Conservation (phyloP, 371 early-diverging fungal genomes). For the Coemansia sp. region DNA sequence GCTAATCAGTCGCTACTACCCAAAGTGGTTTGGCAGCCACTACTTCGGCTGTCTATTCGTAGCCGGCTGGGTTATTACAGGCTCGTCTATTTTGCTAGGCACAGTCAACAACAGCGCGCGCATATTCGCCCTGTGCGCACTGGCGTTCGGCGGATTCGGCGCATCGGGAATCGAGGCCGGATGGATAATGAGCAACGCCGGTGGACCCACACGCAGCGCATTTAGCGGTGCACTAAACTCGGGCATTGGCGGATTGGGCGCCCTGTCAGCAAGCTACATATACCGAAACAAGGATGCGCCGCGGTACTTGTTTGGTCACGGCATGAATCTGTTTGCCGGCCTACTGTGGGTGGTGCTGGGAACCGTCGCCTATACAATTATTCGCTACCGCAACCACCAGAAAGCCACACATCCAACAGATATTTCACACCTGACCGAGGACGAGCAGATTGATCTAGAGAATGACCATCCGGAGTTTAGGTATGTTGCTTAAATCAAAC, state of each 20-base stretch:
- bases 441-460: constrained; percentile 37
- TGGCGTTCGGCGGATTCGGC: constrained; percentile 43
- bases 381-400: constrained; percentile 28
- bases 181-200: constrained; percentile 47
- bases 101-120: constrained; percentile 42
- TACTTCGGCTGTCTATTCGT: constrained; percentile 36
- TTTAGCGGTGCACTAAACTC: constrained; percentile 38
- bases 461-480: constrained; percentile 48
- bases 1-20: constrained; percentile 29
- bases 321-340: constrained; percentile 39
- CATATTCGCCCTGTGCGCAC: constrained; percentile 44
- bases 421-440: constrained; percentile 19
- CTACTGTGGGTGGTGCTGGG: constrained; percentile 19
- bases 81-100: constrained; percentile 31
- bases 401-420: constrained; percentile 29
- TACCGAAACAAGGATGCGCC: constrained; percentile 65
- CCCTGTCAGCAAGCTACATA: constrained; percentile 63
- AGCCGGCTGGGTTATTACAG: constrained; percentile 18
- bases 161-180: constrained; percentile 34
- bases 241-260: constrained; percentile 65
- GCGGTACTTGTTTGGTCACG: constrained; percentile 51
- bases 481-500: constrained; percentile 20
- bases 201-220: constrained; percentile 45
- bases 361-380: constrained; percentile 22
- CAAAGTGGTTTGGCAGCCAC: constrained; percentile 29